Percentiles rank a stretch among this genome's conserved stretches.
Evolutionary conservation across 2,329 filamentous ascomycete genomes (phyloP).

Genomic region (Aureobasidium sp.): DNA sequence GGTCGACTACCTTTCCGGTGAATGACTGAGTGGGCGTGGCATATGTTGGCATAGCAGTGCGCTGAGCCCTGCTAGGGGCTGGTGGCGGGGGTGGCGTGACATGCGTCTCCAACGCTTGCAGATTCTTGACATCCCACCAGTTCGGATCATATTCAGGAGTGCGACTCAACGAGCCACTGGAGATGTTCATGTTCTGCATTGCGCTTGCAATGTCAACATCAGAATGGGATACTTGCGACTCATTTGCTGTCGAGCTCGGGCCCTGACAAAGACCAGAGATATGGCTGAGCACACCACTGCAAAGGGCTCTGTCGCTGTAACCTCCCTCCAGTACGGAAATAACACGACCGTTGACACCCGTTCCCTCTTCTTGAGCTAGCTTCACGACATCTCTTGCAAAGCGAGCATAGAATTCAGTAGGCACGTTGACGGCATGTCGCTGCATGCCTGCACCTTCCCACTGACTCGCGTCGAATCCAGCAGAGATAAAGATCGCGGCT

Average conservation of each 20-base stretch:
- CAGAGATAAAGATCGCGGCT: slow-evolving; percentile 87
- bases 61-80: slow-evolving; percentile 49
- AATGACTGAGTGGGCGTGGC: slow-evolving; percentile 85
- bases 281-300: slow-evolving; percentile 84
- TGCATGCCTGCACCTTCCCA: slow-evolving; percentile 93
- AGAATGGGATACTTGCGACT: background rate
- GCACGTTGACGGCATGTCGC: slow-evolving; percentile 88
- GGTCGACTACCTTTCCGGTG: slow-evolving; percentile 67
- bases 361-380: slow-evolving; percentile 71
- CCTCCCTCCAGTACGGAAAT: slow-evolving; percentile 94
- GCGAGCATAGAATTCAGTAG: slow-evolving; percentile 90
- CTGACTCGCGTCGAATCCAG: slow-evolving; percentile 94
- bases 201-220: slow-evolving; percentile 6
- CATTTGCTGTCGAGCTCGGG: slow-evolving; percentile 19
- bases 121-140: slow-evolving; percentile 45
- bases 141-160: slow-evolving; percentile 30
- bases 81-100: slow-evolving; percentile 46
- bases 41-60: slow-evolving; percentile 61
- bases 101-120: slow-evolving; percentile 63
- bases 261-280: slow-evolving; percentile 69
- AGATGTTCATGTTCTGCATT: slow-evolving; percentile 13
- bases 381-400: slow-evolving; percentile 80
- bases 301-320: slow-evolving; percentile 86
- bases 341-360: slow-evolving; percentile 72
- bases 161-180: background rate